Evolutionary conservation across 176 grass and related monocot species (phyloP), one percentile per base, ranked within the genome.

Genomic region (Zea luxurians): DNA sequence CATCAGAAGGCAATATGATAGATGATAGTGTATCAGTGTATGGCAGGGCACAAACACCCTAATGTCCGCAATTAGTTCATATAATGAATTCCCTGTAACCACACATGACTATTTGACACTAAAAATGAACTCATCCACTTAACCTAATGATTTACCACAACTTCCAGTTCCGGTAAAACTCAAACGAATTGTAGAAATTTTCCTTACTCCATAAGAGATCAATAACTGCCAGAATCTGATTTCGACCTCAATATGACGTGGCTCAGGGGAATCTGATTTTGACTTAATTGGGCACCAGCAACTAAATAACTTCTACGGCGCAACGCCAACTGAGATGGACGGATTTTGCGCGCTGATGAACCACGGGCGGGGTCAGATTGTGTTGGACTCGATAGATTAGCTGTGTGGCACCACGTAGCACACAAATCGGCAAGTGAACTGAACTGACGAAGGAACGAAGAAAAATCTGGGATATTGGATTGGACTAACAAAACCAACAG

Each of bases 41-140:
- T n/a, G n/a, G n/a, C n/a, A n/a, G n/a, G n/a, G n/a, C n/a, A n/a
- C n/a, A n/a, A n/a, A n/a, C n/a, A n/a, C n/a, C n/a, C n/a, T n/a
- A n/a, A n/a, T n/a, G n/a, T n/a, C n/a, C n/a, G n/a, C n/a, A n/a
- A 83, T 87, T 36, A 48, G n/a, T 8, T 8, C 43, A 21, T 47
- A 18, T 17, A 50, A 87, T 78, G 48, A 82, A 82, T 82, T 18
- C n/a, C 2, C 71, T 11, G 17, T 17, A 82, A 70, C 49, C 55
- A 44, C 16, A 54, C 40, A 36, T 5, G 13, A 35, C 47, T 18
- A 45, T 66, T 17, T n/a, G 70, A 2, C 48, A 48, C 34, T 34
- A 49, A 41, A 72, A 53, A 40, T 1, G 48, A 77, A 64, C 15
- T 9, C 36, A 10, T 2, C 17, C 10, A 16, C n/a, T n/a, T n/a